Conservation (phyloP, 495 filamentous ascomycete species). For the Aspergillus asperescens region DNA sequence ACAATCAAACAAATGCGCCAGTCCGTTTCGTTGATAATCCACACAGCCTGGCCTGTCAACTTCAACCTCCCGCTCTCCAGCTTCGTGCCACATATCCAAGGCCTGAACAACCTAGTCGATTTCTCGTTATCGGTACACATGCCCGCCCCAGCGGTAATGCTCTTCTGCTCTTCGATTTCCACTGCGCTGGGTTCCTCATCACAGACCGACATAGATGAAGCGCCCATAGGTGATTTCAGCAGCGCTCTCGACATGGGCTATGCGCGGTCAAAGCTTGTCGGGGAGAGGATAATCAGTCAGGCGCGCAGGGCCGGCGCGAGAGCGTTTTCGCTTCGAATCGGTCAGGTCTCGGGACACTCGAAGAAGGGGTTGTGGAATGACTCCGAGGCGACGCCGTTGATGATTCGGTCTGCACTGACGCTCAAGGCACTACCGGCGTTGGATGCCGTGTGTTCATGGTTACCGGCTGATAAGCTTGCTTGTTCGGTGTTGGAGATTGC, state of each 20-base stretch:
- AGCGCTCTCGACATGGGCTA: constrained; percentile 50
- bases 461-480: constrained; percentile 53
- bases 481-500: constrained; percentile 44
- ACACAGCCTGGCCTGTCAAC: constrained; percentile 56
- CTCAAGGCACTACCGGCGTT: constrained; percentile 46
- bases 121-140: constrained; percentile 45
- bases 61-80: constrained; percentile 43
- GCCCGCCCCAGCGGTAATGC: constrained; percentile 40
- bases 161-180: constrained; percentile 51
- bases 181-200: constrained; percentile 35
- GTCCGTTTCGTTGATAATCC: constrained; percentile 47
- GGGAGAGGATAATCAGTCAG: constrained; percentile 45
- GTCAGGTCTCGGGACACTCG: constrained; percentile 54
- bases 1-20: constrained; percentile 33
- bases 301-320: constrained; percentile 34
- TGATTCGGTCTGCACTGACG: constrained; percentile 49
- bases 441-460: constrained; percentile 44
- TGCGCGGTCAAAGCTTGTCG: constrained; percentile 52
- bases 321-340: constrained; percentile 50
- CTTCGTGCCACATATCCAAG: constrained; percentile 45
- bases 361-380: constrained; percentile 55
- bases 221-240: constrained; percentile 32
- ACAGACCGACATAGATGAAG: constrained; percentile 35
- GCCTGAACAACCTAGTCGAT: constrained; percentile 49
- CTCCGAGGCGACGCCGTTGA: constrained; percentile 51